phyloP scores from a whole-genome alignment of 371 early-diverging fungal species.

The Blastocladiella emersonii region DNA sequence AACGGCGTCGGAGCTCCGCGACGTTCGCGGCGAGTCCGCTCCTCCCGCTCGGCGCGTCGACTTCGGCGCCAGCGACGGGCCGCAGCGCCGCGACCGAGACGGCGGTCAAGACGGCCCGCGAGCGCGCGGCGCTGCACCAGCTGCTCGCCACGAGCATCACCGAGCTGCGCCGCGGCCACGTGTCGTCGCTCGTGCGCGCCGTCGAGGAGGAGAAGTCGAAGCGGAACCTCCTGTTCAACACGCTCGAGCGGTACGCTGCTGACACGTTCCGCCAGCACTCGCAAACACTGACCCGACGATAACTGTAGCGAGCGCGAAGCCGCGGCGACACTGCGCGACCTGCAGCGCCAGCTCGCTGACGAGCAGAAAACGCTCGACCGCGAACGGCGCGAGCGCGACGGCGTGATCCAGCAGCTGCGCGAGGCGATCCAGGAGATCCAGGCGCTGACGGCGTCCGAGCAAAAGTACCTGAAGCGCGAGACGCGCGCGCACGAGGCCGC shows the following conservation, averaged over 20 bases:
- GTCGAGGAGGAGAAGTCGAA: constrained; percentile 35
- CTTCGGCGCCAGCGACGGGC: constrained; percentile 3
- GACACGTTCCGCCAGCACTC: background rate
- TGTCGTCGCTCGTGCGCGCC: constrained; percentile 21
- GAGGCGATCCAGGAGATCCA: constrained; percentile 42
- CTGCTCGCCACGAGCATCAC: constrained; percentile 18
- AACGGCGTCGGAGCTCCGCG: constrained; percentile 18
- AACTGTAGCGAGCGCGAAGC: constrained; percentile 32
- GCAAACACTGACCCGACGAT: constrained; percentile 4
- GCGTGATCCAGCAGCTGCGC: constrained; percentile 36
- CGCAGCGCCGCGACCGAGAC: background rate
- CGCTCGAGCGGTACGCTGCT: constrained; percentile 21
- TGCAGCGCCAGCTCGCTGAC: constrained; percentile 22
- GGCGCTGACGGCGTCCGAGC: constrained; percentile 31
- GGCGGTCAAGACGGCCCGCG: background rate
- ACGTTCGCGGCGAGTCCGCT: background rate
- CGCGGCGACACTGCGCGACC: constrained; percentile 20
- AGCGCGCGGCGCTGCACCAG: background rate
- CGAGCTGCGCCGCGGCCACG: constrained; percentile 25
- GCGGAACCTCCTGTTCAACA: constrained; percentile 27
- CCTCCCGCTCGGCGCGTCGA: constrained; percentile 18
- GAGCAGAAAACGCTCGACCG: constrained; percentile 10
- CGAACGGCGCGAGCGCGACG: constrained; percentile 27
- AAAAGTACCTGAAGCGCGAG: constrained; percentile 39
- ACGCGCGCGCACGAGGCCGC: constrained; percentile 33